Conservation (phyloP, 2,329 filamentous ascomycete species). For the Hypoxylon rubiginosum region DNA sequence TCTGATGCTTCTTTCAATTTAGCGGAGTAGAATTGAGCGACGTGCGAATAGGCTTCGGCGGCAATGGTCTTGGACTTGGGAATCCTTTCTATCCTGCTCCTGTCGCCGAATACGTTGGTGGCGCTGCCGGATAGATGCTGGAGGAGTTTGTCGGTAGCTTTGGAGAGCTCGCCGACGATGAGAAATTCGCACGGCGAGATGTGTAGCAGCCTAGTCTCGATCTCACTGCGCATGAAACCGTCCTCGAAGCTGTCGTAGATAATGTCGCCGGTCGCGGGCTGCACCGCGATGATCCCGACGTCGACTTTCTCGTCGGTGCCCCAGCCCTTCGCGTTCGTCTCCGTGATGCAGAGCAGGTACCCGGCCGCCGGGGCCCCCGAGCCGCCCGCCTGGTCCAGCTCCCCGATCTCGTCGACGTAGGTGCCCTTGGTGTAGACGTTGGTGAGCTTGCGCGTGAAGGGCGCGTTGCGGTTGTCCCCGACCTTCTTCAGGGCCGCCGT, state of each 20-base stretch:
- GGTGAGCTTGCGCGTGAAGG: conserved; percentile 92
- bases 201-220: conserved; percentile 94
- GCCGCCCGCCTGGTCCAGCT: conserved; percentile 70
- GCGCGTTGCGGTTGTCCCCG: conserved; percentile 92
- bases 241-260: conserved; percentile 97
- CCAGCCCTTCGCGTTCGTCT: conserved; percentile 80
- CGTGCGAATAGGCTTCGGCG: conserved; percentile 87
- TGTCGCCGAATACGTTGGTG: conserved; percentile 92
- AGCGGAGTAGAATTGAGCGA: conserved; percentile 91
- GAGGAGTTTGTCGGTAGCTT: conserved; percentile 91
- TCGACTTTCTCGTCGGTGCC: conserved; percentile 95
- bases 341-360: conserved; percentile 94
- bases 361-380: conserved; percentile 73
- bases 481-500: conserved; percentile 96
- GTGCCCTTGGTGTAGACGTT: conserved; percentile 98
- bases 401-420: conserved; percentile 93
- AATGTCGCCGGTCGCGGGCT: conserved; percentile 95
- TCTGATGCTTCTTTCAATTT: conserved; percentile 76
- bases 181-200: conserved; percentile 96
- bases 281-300: conserved; percentile 91
- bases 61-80: conserved; percentile 83
- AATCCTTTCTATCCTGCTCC: conserved; percentile 85
- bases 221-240: conserved; percentile 95
- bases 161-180: conserved; percentile 90
- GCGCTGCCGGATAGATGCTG: conserved; percentile 90